These are phyloP conservation scores for Jatropha podagrica DNA, from an alignment of 441 rosid genomes.

Conservation along the genomic window DNA sequence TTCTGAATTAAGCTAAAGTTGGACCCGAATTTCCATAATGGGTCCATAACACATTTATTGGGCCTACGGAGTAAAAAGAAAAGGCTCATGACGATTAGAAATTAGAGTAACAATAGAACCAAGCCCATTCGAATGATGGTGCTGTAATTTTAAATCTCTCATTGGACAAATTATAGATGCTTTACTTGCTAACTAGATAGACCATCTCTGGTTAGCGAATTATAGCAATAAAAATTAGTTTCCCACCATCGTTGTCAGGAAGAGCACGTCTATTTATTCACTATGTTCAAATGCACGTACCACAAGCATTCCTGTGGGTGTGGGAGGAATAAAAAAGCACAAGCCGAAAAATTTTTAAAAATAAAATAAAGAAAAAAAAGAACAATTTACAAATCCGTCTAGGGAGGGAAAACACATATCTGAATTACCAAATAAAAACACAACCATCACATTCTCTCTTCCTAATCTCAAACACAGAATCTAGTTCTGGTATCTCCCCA, in stretches of 20 bases:
- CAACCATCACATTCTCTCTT: conserved; percentile 22
- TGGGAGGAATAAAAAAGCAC: conserved; percentile 20
- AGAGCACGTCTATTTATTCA: conserved; percentile 15
- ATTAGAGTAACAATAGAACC: no score
- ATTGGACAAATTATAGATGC: no score
- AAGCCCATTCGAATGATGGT: no score
- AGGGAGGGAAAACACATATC: neutral
- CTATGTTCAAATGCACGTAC: conserved; percentile 16
- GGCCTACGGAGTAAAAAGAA: no score
- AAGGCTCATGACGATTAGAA: no score
- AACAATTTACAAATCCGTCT: conserved; percentile 30
- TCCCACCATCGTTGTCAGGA: neutral
- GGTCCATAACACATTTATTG: no score
- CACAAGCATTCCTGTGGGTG: conserved; percentile 9
- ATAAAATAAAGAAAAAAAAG: neutral
- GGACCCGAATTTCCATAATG: no score
- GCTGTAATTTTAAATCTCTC: no score
- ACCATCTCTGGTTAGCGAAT: no score
- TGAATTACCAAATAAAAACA: neutral
- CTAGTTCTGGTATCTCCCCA: conserved; percentile 24
- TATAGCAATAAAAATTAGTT: no score
- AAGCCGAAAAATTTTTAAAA: neutral
- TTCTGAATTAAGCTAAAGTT: no score
- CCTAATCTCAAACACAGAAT: conserved; percentile 31
- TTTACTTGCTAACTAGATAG: no score